Conservation (phyloP, 805 yeast genomes). For the Saccharomyces mikatae region DNA sequence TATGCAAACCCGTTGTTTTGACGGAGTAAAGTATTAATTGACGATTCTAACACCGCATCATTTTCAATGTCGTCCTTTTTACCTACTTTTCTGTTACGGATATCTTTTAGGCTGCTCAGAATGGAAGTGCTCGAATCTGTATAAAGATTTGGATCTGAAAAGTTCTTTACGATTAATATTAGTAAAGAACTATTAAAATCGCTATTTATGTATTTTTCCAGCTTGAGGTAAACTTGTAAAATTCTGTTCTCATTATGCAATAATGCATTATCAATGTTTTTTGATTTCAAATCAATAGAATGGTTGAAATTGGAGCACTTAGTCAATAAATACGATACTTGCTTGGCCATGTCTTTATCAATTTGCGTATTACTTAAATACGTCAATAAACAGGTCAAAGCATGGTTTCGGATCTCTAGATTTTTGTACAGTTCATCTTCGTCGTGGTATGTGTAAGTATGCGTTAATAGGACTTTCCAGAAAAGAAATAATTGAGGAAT, state of each 20-base stretch:
- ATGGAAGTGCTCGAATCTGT: conserved; percentile 13
- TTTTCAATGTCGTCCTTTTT: conserved; percentile 10
- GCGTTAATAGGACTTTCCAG: conserved; percentile 56
- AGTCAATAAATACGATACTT: conserved; percentile 44
- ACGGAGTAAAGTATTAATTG: conserved; percentile 19
- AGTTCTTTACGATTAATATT: conserved; percentile 34
- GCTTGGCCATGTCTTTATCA: conserved; percentile 36
- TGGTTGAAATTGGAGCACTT: conserved; percentile 31
- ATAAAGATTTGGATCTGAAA: conserved; percentile 39
- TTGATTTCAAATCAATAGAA: conserved; percentile 22
- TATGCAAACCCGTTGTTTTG: conserved; percentile 38
- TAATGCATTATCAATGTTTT: conserved; percentile 25
- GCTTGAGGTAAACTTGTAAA: conserved; percentile 37
- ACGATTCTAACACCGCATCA: conserved; percentile 11
- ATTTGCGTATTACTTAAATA: conserved; percentile 38
- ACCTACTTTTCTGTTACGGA: conserved; percentile 13
- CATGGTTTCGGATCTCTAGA: conserved; percentile 47
- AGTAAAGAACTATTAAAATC: conserved; percentile 37
- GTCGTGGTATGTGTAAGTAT: conserved; percentile 37
- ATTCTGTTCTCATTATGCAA: conserved; percentile 37
- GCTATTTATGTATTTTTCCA: conserved; percentile 27
- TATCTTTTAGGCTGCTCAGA: conserved; percentile 6
- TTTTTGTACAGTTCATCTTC: conserved; percentile 33
- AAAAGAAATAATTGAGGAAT: conserved; percentile 49
- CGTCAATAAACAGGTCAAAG: conserved; percentile 49